Percentiles rank a stretch among this genome's conserved stretches.
These are phyloP conservation scores for Lunasporangiospora selenospora DNA, from an alignment of 192 early-diverging fungal species.

Conservation along the genomic window DNA sequence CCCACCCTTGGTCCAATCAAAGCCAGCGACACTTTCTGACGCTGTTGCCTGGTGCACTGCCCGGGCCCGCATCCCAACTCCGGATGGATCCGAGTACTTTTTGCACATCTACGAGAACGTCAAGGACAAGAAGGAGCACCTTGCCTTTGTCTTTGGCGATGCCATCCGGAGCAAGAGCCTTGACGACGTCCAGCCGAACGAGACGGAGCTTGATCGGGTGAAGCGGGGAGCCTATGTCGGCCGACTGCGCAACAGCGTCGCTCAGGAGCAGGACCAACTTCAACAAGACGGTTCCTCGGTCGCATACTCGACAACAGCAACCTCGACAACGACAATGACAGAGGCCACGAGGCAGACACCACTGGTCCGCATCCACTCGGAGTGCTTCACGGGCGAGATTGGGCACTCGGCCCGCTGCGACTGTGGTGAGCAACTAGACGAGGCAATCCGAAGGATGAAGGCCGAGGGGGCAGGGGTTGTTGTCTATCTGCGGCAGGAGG, in stretches of 20 bases:
- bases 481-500: constrained; percentile 96
- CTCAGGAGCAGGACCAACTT: constrained; percentile 11
- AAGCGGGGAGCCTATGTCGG: constrained; percentile 81
- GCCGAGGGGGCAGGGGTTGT: constrained; percentile 88
- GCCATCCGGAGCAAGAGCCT: constrained; percentile 73
- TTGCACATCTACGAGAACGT: constrained; percentile 87
- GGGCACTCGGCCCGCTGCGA: constrained; percentile 91
- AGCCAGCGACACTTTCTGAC: constrained; percentile 1
- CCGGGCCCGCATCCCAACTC: constrained; percentile 80
- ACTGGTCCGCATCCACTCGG: constrained; percentile 93
- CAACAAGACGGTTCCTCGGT: background rate
- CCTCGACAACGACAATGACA: background rate
- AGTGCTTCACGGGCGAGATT: constrained; percentile 97
- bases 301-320: background rate
- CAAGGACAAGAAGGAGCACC: constrained; percentile 88
- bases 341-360: constrained; percentile 52
- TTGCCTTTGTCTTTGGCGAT: constrained; percentile 94
- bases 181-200: constrained; percentile 67
- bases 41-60: constrained; percentile 56
- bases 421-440: constrained; percentile 93
- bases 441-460: constrained; percentile 90
- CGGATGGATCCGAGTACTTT: constrained; percentile 77
- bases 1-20: constrained; percentile 16
- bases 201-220: constrained; percentile 81
- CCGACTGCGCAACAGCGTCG: constrained; percentile 32